Conservation (phyloP, 306 rosid species). For the Ochetophila trinervis region DNA sequence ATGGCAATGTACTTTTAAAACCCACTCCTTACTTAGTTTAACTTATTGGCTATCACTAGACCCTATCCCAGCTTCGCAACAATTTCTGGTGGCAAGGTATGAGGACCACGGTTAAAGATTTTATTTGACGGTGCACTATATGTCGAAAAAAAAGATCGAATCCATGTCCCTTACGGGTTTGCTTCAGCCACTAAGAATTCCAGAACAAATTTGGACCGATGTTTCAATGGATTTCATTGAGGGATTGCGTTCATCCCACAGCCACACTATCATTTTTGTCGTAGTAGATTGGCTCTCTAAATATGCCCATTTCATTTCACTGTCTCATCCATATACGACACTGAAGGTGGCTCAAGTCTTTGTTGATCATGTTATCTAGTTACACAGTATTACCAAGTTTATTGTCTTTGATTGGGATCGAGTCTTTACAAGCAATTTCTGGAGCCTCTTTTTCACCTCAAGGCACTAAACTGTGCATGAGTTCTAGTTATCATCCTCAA, state of each 20-base stretch:
- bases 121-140: neutral
- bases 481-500: neutral
- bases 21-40: no score
- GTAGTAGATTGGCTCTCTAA: no score
- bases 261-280: neutral
- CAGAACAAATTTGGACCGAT: neutral
- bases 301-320: no score
- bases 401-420: neutral
- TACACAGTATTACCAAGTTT: neutral
- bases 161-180: neutral
- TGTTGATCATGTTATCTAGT: no score
- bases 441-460: neutral
- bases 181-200: neutral
- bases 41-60: no score
- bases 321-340: no score
- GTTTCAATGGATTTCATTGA: conserved; percentile 1
- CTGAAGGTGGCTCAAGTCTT: no score
- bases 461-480: neutral
- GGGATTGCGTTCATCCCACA: neutral
- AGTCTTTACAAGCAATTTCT: neutral
- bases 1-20: no score
- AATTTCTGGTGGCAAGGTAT: neutral
- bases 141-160: neutral
- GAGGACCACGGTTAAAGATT: neutral
- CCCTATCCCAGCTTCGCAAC: neutral